Evolutionary conservation across 192 early-diverging fungal genomes (phyloP).

Genomic region (Coemansia sp.): DNA sequence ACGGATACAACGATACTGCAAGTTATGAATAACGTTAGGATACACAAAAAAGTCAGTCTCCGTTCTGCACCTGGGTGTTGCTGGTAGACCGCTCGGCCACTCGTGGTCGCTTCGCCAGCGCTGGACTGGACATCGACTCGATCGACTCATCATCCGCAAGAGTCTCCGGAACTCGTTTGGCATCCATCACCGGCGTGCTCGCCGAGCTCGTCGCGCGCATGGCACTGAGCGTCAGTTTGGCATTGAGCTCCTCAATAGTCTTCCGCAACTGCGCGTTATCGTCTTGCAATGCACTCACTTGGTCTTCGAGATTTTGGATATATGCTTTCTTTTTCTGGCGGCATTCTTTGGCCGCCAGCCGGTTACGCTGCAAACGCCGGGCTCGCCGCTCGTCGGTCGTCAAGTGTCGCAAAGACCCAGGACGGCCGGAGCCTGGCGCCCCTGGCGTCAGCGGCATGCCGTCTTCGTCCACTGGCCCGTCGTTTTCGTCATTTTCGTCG

Average conservation of each 20-base stretch:
- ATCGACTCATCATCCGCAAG: slow-evolving; percentile 5
- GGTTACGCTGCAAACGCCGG: slow-evolving; percentile 71
- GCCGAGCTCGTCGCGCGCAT: slow-evolving; percentile 50
- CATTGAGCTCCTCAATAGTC: slow-evolving; percentile 68
- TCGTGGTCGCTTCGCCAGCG: slow-evolving; percentile 35
- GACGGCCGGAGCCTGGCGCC: slow-evolving; percentile 52
- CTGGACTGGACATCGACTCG: slow-evolving; percentile 21
- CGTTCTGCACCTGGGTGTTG: slow-evolving; percentile 10
- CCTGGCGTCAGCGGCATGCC: slow-evolving; percentile 53
- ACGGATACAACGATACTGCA: background rate
- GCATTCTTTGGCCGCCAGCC: slow-evolving; percentile 81
- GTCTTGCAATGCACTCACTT: slow-evolving; percentile 60
- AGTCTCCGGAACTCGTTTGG: slow-evolving; percentile 4
- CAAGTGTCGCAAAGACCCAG: slow-evolving; percentile 48
- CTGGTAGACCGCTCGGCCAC: slow-evolving; percentile 26
- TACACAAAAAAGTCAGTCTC: slow-evolving; percentile 3
- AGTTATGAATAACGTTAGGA: background rate
- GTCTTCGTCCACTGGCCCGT: slow-evolving; percentile 4
- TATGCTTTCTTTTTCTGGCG: slow-evolving; percentile 83
- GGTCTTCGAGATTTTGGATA: slow-evolving; percentile 69
- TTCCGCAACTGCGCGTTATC: slow-evolving; percentile 65
- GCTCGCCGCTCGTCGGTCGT: slow-evolving; percentile 74
- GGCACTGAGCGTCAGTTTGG: slow-evolving; percentile 61
- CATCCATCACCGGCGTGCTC: slow-evolving; percentile 29
- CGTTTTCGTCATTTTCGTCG: background rate